Evolutionary conservation across 176 grass and related monocot species (phyloP).

Genomic region (Thinopyrum elongatum): DNA sequence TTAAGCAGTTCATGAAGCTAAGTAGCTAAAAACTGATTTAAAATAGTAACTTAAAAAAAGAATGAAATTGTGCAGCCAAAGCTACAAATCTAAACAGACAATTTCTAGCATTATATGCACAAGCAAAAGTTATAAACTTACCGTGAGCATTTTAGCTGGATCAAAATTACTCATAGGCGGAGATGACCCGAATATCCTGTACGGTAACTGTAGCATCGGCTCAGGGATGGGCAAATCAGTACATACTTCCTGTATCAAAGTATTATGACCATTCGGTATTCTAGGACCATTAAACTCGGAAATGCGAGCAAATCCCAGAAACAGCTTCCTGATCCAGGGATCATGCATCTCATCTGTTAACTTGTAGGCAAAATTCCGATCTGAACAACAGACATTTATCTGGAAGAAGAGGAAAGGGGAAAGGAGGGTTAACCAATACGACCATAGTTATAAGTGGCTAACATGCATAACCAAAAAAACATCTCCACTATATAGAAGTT

Average conservation of each 20-base stretch:
- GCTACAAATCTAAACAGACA: neutral
- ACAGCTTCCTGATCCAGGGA: slow-evolving; percentile 90
- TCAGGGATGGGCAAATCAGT: slow-evolving; percentile 50
- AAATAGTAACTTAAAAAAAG: slow-evolving; percentile 2
- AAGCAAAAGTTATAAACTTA: slow-evolving; percentile 36
- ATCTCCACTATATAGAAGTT: neutral
- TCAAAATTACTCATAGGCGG: slow-evolving; percentile 96
- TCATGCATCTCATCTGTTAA: slow-evolving; percentile 81
- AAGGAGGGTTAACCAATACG: slow-evolving; percentile 13
- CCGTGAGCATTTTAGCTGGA: slow-evolving; percentile 99
- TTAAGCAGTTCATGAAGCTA: neutral
- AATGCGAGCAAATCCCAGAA: slow-evolving; percentile 90
- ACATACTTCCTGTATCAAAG: slow-evolving; percentile 80
- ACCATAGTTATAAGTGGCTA: neutral
- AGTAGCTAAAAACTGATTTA: slow-evolving; percentile 1
- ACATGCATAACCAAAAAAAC: slow-evolving; percentile 25
- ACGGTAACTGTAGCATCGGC: slow-evolving; percentile 76
- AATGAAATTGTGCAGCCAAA: slow-evolving; percentile 5
- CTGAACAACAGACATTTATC: slow-evolving; percentile 74
- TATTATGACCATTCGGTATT: slow-evolving; percentile 57
- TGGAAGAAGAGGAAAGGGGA: slow-evolving; percentile 35
- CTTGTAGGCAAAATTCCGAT: slow-evolving; percentile 91
- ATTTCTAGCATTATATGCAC: slow-evolving; percentile 2
- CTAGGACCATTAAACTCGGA: slow-evolving; percentile 96
- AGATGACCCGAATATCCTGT: slow-evolving; percentile 97